Evolutionary conservation across 306 rosid genomes (phyloP).

Genomic region (Boehmeria nivea): DNA sequence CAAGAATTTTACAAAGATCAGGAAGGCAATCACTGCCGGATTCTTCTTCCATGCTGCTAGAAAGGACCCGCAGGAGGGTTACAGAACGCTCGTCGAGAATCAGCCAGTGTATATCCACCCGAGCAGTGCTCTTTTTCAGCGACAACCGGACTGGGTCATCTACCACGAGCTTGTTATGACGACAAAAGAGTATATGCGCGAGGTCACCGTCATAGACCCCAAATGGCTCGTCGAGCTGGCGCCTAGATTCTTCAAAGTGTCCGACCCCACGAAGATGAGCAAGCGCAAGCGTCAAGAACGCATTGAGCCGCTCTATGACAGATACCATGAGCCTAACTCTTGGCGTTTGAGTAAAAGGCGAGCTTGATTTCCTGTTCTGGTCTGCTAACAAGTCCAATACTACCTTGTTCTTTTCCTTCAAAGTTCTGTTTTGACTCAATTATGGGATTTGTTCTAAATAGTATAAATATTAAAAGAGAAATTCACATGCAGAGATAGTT

Average conservation of each 20-base stretch:
- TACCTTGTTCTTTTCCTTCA: no score
- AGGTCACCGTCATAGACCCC: slow-evolving; percentile 72
- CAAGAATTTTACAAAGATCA: slow-evolving; percentile 61
- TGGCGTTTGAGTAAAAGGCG: slow-evolving; percentile 87
- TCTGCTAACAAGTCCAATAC: no score
- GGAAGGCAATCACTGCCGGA: slow-evolving; percentile 87
- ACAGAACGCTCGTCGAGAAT: slow-evolving; percentile 79
- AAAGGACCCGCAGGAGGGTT: slow-evolving; percentile 89
- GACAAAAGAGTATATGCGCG: slow-evolving; percentile 81
- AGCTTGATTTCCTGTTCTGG: slow-evolving; percentile 34
- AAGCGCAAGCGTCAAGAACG: slow-evolving; percentile 84
- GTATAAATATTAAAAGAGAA: no score
- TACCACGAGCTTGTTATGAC: slow-evolving; percentile 95
- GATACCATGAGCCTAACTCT: slow-evolving; percentile 91
- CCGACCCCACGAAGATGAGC: slow-evolving; percentile 78
- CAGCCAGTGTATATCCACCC: slow-evolving; percentile 85
- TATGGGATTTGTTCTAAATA: no score
- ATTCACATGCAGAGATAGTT: no score
- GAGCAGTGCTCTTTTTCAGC: slow-evolving; percentile 70
- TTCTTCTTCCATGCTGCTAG: slow-evolving; percentile 76
- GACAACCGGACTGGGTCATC: slow-evolving; percentile 91
- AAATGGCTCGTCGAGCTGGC: slow-evolving; percentile 92
- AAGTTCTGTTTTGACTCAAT: no score
- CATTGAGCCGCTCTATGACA: slow-evolving; percentile 68
- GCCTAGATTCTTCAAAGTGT: slow-evolving; percentile 74